Evolutionary conservation across 768 basidiomycete genomes (phyloP).

Genomic region (Tricholoma matsutake): DNA sequence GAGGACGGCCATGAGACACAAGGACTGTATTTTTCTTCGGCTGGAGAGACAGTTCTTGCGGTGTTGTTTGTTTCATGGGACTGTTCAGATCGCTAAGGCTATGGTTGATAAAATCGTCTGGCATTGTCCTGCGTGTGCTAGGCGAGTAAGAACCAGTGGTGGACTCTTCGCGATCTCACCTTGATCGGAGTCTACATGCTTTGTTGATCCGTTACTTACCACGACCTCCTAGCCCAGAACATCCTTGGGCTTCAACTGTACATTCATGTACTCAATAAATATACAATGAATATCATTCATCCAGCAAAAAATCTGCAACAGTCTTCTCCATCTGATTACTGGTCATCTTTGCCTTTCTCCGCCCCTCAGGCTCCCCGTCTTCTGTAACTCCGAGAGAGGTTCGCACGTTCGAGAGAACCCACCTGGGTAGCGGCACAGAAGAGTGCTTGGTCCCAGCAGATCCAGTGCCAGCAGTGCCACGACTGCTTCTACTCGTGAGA

Average conservation of each 20-base stretch:
- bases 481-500: slow-evolving; percentile 51
- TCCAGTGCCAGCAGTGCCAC: slow-evolving; percentile 25
- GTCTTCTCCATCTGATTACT: slow-evolving; percentile 29
- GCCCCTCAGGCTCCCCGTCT: slow-evolving; percentile 23
- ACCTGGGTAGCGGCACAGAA: slow-evolving; percentile 31
- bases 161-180: neutral
- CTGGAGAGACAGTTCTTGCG: slow-evolving; percentile 31
- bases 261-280: neutral
- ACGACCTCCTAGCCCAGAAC: neutral
- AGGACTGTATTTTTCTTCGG: slow-evolving; percentile 72
- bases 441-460: slow-evolving; percentile 1
- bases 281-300: slow-evolving; percentile 13
- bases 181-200: neutral
- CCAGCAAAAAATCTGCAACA: slow-evolving; percentile 42
- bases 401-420: slow-evolving; percentile 26
- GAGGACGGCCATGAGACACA: slow-evolving; percentile 81
- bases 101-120: slow-evolving; percentile 16
- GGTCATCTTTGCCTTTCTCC: slow-evolving; percentile 27
- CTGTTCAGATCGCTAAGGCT: slow-evolving; percentile 8
- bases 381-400: neutral
- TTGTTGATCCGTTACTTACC: too few species aligned
- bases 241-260: neutral
- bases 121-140: slow-evolving; percentile 14
- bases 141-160: neutral
- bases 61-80: slow-evolving; percentile 5